Base-by-base conservation (phyloP, 345 rosid genomes). In the Rubroshorea leprosula region DNA sequence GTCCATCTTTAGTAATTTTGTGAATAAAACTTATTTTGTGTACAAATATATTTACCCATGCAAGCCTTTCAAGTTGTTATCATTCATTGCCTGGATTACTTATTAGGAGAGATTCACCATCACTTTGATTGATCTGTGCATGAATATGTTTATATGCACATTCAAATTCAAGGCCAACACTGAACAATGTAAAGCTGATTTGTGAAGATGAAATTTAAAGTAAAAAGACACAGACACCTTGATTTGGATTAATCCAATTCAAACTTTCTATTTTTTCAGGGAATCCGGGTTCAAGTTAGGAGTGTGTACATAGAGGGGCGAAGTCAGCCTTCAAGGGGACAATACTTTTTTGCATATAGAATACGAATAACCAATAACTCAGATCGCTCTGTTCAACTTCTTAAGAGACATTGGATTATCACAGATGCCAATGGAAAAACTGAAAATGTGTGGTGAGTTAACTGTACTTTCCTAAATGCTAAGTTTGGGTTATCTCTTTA, bases 321-420 rank as follows among this genome's bases (percentile, higher is more conserved):
- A 50, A 86, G 90, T 69, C 79, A 79, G 62, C 94, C 90, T 47
- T 70, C 75, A 24, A 77, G 65, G 68, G 84, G 83, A 20, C 90
- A 74, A 64, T 81, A 76, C 72, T 83, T 83, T 70, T 86, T 81
- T 58, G 87, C 94, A 4, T 86, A 83, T 60, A 76, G 90, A 70
- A 80, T 83, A 69, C 78, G 90, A 61, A 79, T 86, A 59, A 74
- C 78, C 51, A 83, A 86, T 66, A 77, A 73, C 64, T 86, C 90
- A 16, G 78, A 81, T 57, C 75, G 82, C 63, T 82, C 87, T 20
- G 87, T 86, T 65, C 94, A 86, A 66, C 94, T 86, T 68, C 90
- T 86, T 46, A 72, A 81, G 69, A 76, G 94, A 52, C 90, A 83
- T 58, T 81, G 90, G 90, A 78, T 86, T 62, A 79, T 83, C 54